Base-by-base conservation (phyloP, 129 eudicot species). In the Daucus carota region DNA sequence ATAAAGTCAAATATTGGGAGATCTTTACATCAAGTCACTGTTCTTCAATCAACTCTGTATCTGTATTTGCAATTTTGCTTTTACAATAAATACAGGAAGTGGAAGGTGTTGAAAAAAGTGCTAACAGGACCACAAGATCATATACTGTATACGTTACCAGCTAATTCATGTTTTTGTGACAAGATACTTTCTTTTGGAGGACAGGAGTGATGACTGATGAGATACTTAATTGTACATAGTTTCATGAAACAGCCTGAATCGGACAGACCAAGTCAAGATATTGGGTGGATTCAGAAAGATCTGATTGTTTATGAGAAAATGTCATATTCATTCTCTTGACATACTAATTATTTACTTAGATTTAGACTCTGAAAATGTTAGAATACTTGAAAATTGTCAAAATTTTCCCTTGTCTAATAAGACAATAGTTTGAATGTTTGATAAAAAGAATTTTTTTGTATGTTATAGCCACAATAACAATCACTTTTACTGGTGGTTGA, bases 101-200 rank as follows among this genome's bases (percentile, higher is more conserved):
- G 33, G 18, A 28, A 60, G 67, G 34, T 60, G 33, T 60, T 60
- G 67, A 60, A 28, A 57, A 60, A 60, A 62, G 68, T 62, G 68
- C 12, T 28, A 13, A 62, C 34, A 62, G 68, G 68, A 62, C 68
- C 68, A 62, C 36, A 62, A 28, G 68, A 62, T 60, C 34, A 14
- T 54, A 62, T n/a, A n/a, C n/a, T n/a, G n/a, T n/a, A n/a, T n/a
- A n/a, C n/a, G n/a, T n/a, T n/a, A n/a, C n/a, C n/a, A n/a, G n/a
- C 36, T 3, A 3, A 62, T 62, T 26, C 18, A 5, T 28, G 38
- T 62, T 34, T 60, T 26, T 60, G 36, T 60, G 36, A 1, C 3
- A 20, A 26, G 62, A 60, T 14, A 10, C 32, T 26, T 26, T 12
- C 26, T 26, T 46, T 50, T 50, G 6, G 20, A 6, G 0, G 41